Evolutionary conservation across 2,329 filamentous ascomycete species (phyloP), one percentile per base, ranked within the genome.

Genomic region (Cadophora malorum): DNA sequence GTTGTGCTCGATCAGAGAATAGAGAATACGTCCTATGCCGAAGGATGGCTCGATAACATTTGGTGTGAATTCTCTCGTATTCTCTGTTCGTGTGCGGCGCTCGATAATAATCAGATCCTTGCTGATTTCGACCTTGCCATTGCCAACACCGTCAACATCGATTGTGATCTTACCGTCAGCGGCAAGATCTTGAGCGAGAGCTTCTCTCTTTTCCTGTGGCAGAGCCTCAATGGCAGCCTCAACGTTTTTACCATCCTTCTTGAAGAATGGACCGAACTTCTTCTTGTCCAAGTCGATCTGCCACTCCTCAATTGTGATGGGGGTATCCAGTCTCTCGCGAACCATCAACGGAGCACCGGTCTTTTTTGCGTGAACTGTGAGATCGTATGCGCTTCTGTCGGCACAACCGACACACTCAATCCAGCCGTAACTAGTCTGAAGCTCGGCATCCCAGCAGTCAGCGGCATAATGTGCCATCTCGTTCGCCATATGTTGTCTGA

Each of bases 11-110:
- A 97, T 91, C 76, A 99, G 83, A 69, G 91, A 90, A 84, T 97
- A 98, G 67, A 98, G 84, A 71, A 98, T 97, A 75, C 95, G 89
- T 69, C 95, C 96, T 77, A 98, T 97, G 84, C 95, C 95, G 76
- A 98, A 99, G 0, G 95, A 98, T 1, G 95, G 96, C 83, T 99
- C 96, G 74, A 98, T 96, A 59, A 97, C 94, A 78, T 97, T 97
- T 69, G 95, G 95, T 0, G 91, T 96, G 83, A 93, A 99, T 79
- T 97, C 94, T 75, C 96, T 88, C 67, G 90, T 88, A 78, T 97
- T 91, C 80, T 97, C 93, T 4, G 89, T 86, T 71, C 93, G 86
- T 74, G 91, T 97, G 74, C 90, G 88, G 82, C 92, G 94, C 82
- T 94, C 92, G 74, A 98, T 93, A 67, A 84, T 88, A 78, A 99